Evolutionary conservation across 108 stramenopile genomes (phyloP), one percentile per base, ranked within the genome.

Genomic region (Poteriospumella lacustris): DNA sequence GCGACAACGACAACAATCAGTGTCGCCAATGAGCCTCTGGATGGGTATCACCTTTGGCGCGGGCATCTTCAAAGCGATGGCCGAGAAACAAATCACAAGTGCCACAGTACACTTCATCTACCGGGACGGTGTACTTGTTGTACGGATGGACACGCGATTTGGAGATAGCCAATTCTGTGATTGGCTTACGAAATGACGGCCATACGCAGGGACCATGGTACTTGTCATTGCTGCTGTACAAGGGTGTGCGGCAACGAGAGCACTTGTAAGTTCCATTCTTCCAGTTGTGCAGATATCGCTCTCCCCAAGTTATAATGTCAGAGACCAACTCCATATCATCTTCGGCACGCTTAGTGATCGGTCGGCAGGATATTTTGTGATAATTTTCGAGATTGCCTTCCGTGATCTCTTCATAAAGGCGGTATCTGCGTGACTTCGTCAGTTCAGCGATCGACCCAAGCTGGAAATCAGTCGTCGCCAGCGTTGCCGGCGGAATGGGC

Each of bases 251-350:
- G 34, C 80, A 81, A n/a, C 76, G 76, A 34, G 80, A 42, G 64
- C 80, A 81, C 33, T 1, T 3, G 52, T 81, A 81, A 1, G 36
- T 9, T 15, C 80, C 80, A 1, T 39, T 2, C 42, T 73, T 24
- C 70, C 70, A 73, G 36, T 73, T 24, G 42, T 73, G 44, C 5
- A 73, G 70, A 56, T 73, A 26, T 39, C 26, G 26, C 26, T 64
- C 76, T 38, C 75, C 80, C 26, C 62, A 58, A 15, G 76, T 67
- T 38, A 80, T 68, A 0, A 80, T 43, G 33, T 76, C 80, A n/a
- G 76, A 76, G 5, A 80, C 75, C 39, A 80, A 9, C 44, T 80
- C 80, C 80, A 80, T 76, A 43, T 80, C 80, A 64, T 80, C 75
- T 58, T 80, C 80, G 9, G 75, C 60, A 0, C 34, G 26, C 75